Percentiles rank a stretch among this genome's conserved stretches.
phyloP scores from a whole-genome alignment of 1,139 yeast genomes.

The Wickerhamomyces sp. region DNA sequence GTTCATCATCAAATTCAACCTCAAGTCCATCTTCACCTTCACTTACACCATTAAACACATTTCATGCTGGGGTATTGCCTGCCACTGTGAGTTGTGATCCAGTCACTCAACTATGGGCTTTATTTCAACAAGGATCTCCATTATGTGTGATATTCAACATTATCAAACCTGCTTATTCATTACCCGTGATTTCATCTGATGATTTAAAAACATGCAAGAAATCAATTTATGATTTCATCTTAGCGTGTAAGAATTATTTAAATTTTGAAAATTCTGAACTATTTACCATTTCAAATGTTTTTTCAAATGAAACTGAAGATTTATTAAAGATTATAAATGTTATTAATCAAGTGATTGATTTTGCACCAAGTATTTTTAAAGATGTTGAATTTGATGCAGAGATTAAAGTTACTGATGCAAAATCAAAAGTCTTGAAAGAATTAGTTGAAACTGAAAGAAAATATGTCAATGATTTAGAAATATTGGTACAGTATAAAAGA shows the following conservation, averaged over 20 bases:
- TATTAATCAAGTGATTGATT: conserved; percentile 56
- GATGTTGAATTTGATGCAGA: conserved; percentile 19
- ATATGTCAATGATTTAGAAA: conserved; percentile 86
- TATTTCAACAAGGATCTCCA: conserved; percentile 91
- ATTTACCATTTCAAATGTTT: conserved; percentile 88
- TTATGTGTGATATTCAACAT: conserved; percentile 77
- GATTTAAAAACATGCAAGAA: conserved; percentile 84
- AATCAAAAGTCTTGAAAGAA: conserved; percentile 80
- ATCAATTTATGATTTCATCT: conserved; percentile 83
- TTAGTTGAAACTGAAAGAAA: conserved; percentile 86
- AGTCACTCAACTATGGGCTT: conserved; percentile 83
- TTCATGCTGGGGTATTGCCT: conserved; percentile 72
- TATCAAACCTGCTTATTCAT: conserved; percentile 35
- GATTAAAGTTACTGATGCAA: conserved; percentile 40
- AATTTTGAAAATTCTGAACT: conserved; percentile 74
- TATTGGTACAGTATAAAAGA: conserved; percentile 59
- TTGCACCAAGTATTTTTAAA: conserved; percentile 37
- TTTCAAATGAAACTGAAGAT: conserved; percentile 76
- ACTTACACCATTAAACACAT: conserved; percentile 42
- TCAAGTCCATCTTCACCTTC: conserved; percentile 22
- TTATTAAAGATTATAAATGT: conserved; percentile 68
- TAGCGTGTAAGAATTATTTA: conserved; percentile 78
- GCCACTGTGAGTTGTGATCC: conserved; percentile 79
- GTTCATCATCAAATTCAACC: conserved; percentile 12
- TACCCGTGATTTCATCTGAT: conserved; percentile 60